phyloP scores from a whole-genome alignment of 2,329 filamentous ascomycete genomes.

The Arthrobotrys megalospora region DNA sequence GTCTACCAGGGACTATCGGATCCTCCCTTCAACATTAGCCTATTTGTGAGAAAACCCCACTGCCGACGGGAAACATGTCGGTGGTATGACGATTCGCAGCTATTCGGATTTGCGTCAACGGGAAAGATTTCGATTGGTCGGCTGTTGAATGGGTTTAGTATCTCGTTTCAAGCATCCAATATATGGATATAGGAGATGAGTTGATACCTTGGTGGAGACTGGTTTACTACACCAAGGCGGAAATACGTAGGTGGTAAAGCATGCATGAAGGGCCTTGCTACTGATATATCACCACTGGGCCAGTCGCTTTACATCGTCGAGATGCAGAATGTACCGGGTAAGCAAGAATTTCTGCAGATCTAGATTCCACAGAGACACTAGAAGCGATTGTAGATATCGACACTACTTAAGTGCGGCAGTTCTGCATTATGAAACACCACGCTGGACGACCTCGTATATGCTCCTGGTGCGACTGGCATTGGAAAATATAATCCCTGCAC shows the following conservation, averaged over 20 bases:
- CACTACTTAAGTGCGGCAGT: not conserved
- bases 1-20: slow-evolving; percentile 14
- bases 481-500: slow-evolving; percentile 21
- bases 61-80: not conserved
- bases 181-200: not conserved
- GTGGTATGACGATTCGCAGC: slow-evolving; percentile 19
- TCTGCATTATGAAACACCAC: slow-evolving; percentile 4
- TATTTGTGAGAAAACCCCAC: slow-evolving; percentile 6
- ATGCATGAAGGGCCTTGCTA: too few relatives aligned
- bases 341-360: too few relatives aligned
- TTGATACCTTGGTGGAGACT: not conserved
- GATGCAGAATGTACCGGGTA: too few relatives aligned
- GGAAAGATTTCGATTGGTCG: slow-evolving; percentile 22
- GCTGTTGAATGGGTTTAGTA: not conserved
- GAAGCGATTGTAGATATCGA: not conserved
- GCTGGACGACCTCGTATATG: slow-evolving; percentile 10
- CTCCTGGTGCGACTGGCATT: not conserved
- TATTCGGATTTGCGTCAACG: slow-evolving; percentile 32
- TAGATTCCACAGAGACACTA: not conserved
- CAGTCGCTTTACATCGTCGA: too few relatives aligned
- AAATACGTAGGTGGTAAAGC: too few relatives aligned
- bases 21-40: slow-evolving; percentile 18
- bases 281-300: too few relatives aligned
- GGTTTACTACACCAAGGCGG: too few relatives aligned
- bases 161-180: too few relatives aligned